phyloP scores from a whole-genome alignment of 225 moss, liverwort and hornwort genomes.

The Rhytidiadelphus loreus region DNA sequence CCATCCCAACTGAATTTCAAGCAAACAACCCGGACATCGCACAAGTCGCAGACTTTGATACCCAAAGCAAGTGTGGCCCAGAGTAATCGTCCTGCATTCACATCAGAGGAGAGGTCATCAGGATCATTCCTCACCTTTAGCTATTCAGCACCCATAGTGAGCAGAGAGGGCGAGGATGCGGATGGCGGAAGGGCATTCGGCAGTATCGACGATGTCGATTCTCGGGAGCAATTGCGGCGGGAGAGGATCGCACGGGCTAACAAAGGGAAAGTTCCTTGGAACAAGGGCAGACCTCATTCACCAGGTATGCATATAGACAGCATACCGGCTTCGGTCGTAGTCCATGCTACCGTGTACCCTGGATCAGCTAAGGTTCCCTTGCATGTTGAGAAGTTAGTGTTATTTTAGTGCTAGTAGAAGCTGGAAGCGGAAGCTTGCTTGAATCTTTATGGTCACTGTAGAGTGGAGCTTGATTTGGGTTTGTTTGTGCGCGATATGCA shows the following conservation, averaged over 20 bases:
- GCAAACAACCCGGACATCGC: background rate
- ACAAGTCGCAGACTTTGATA: background rate
- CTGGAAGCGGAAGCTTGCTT: background rate
- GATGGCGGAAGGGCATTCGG: background rate
- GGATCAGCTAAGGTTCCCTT: background rate
- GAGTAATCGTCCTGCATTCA: background rate
- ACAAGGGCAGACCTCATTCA: conserved; percentile 67
- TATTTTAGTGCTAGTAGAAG: background rate
- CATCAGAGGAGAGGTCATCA: conserved; percentile 11
- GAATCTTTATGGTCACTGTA: background rate
- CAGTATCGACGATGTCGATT: background rate
- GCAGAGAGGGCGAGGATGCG: background rate
- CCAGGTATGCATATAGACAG: conserved; percentile 28
- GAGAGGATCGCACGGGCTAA: conserved; percentile 64
- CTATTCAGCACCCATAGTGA: background rate
- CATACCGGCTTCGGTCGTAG: background rate
- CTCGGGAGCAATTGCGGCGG: conserved; percentile 52
- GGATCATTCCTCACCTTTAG: conserved; percentile 3
- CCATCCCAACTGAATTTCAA: background rate
- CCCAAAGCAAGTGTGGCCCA: conserved; percentile 18
- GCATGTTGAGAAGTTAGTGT: background rate
- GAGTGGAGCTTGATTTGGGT: background rate
- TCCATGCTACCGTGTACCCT: background rate
- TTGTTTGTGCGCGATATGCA: conserved; percentile 12
- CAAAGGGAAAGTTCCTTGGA: conserved; percentile 90